Evolutionary conservation across 1,284 basidiomycete species (phyloP).

Genomic region (Phaffia rhodozyma): DNA sequence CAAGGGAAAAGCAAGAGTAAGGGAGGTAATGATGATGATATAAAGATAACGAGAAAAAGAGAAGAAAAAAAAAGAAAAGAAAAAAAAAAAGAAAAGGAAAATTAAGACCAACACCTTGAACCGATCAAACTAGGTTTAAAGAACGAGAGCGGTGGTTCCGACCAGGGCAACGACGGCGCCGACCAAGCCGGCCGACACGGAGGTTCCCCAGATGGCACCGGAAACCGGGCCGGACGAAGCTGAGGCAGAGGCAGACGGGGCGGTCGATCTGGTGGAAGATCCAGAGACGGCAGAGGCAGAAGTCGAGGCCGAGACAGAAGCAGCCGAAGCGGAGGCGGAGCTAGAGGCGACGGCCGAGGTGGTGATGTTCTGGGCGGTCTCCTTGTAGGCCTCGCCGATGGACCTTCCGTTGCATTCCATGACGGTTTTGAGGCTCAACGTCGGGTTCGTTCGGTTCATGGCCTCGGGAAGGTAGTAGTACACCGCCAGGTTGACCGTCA

Average conservation of each 20-base stretch:
- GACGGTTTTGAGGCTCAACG: conserved; percentile 45
- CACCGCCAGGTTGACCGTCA: conserved; percentile 75
- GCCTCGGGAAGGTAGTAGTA: conserved; percentile 68
- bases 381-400: conserved; percentile 36
- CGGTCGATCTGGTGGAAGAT: background rate
- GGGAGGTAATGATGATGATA: no score
- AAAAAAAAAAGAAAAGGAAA: no score
- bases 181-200: no score
- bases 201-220: background rate
- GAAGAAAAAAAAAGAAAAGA: no score
- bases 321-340: conserved; percentile 23
- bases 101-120: no score
- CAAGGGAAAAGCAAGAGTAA: no score
- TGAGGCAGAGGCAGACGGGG: background rate
- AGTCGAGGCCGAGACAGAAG: background rate
- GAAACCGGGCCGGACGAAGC: background rate
- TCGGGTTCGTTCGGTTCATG: conserved; percentile 49
- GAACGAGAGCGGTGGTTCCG: no score
- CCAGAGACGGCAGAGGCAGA: background rate
- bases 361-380: conserved; percentile 34
- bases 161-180: no score
- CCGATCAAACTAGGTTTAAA: no score
- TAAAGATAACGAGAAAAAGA: no score
- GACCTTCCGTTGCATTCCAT: conserved; percentile 52
- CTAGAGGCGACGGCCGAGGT: background rate